Conservation (phyloP, 768 basidiomycete species). For the Asterophora lycoperdoides region DNA sequence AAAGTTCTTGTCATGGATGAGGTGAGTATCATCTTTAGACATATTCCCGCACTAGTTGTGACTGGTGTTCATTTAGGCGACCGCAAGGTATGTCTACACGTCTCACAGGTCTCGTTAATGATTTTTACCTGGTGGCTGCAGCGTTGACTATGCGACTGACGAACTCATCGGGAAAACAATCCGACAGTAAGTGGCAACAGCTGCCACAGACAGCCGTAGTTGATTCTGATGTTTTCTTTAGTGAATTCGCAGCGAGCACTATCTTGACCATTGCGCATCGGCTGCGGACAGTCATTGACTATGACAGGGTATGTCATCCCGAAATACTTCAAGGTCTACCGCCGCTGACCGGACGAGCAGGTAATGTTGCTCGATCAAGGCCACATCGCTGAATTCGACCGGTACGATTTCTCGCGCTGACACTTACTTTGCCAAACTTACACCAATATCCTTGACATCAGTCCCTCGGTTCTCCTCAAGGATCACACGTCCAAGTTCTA, state of each 20-base stretch:
- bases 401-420: slow-evolving; percentile 23
- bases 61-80: slow-evolving; percentile 41
- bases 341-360: slow-evolving; percentile 28
- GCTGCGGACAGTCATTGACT: slow-evolving; percentile 76
- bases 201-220: neutral
- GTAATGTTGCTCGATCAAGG: slow-evolving; percentile 79
- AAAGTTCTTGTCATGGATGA: slow-evolving; percentile 82
- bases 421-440: neutral
- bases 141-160: slow-evolving; percentile 85
- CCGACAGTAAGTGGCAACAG: slow-evolving; percentile 50
- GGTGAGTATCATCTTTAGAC: slow-evolving; percentile 27
- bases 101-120: no score
- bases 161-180: slow-evolving; percentile 83
- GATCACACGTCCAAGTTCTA: slow-evolving; percentile 61
- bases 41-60: neutral
- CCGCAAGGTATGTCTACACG: slow-evolving; percentile 49
- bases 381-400: slow-evolving; percentile 72
- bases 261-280: slow-evolving; percentile 83
- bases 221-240: slow-evolving; percentile 20
- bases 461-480: slow-evolving; percentile 52
- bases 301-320: slow-evolving; percentile 59
- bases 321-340: neutral
- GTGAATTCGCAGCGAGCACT: slow-evolving; percentile 76
- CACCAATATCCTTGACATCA: slow-evolving; percentile 15
- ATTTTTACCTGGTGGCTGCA: slow-evolving; percentile 16